A percentile compares a stretch with the other conserved stretches of the same genome.
phyloP scores from a whole-genome alignment of 2,329 filamentous ascomycete genomes.

The Claviceps capensis region DNA sequence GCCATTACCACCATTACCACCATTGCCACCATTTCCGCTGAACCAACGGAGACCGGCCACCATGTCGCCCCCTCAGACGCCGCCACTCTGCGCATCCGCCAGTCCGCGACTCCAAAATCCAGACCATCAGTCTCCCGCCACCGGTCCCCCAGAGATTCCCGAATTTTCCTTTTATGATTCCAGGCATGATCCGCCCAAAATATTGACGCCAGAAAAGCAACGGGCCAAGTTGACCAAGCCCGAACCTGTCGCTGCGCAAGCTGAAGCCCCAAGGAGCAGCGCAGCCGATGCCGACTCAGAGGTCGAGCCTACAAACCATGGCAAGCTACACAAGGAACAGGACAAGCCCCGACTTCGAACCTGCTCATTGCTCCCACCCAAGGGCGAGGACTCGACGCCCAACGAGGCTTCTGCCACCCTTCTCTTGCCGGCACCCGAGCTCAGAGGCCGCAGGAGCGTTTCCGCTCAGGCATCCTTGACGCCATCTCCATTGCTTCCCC shows the following conservation, averaged over 20 bases:
- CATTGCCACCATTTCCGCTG: constrained; percentile 3
- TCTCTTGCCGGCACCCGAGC: constrained; percentile 13
- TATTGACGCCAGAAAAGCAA: constrained; percentile 15
- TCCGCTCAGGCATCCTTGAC: constrained; percentile 29
- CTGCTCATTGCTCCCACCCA: constrained; percentile 18
- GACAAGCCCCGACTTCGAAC: constrained; percentile 16
- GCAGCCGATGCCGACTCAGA: background rate
- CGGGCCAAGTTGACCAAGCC: constrained; percentile 12
- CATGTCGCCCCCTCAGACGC: constrained; percentile 7
- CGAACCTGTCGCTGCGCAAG: constrained; percentile 8
- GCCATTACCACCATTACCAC: background rate
- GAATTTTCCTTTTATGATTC: constrained; percentile 11
- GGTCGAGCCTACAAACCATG: constrained; percentile 9
- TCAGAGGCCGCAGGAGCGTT: constrained; percentile 29
- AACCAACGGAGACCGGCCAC: constrained; percentile 14
- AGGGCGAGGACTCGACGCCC: constrained; percentile 10
- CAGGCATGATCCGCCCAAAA: constrained; percentile 13
- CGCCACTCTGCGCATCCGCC: constrained; percentile 9
- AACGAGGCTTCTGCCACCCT: background rate
- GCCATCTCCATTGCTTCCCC: constrained; percentile 8
- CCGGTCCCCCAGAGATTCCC: constrained; percentile 9
- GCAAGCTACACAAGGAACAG: constrained; percentile 20
- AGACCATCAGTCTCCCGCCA: background rate
- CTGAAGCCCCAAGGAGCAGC: background rate
- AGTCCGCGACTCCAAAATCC: background rate